Conservation (phyloP, 163 green algal genomes). For the Picocystis sp. region DNA sequence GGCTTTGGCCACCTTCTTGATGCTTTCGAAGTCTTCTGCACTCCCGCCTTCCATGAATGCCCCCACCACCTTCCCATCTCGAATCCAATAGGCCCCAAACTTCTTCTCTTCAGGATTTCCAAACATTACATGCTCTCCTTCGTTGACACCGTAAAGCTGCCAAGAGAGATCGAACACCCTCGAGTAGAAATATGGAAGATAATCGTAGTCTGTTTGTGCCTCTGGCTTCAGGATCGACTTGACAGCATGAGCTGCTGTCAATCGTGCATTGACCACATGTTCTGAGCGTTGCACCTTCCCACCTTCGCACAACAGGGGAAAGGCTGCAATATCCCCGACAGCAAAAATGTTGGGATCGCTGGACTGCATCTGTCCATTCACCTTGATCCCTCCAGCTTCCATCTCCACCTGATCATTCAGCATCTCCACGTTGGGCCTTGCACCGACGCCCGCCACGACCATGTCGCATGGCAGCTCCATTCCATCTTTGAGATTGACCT, state of each 20-base stretch:
- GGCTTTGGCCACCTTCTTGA: constrained; percentile 38
- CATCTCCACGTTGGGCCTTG: constrained; percentile 47
- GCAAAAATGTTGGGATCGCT: constrained; percentile 59
- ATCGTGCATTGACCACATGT: constrained; percentile 45
- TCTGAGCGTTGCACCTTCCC: constrained; percentile 34
- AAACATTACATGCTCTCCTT: constrained; percentile 25
- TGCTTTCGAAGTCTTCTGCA: constrained; percentile 44
- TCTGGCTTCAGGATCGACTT: constrained; percentile 13
- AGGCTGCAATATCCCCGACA: constrained; percentile 75
- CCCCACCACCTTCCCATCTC: constrained; percentile 41
- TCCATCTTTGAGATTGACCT: constrained; percentile 34
- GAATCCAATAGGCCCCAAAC: constrained; percentile 66
- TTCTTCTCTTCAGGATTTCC: constrained; percentile 34
- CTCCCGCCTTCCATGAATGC: constrained; percentile 61
- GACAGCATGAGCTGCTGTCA: constrained; percentile 29
- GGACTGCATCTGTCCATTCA: constrained; percentile 26
- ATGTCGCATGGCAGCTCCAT: constrained; percentile 31
- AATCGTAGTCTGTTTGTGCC: constrained; percentile 41
- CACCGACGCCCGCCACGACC: constrained; percentile 70
- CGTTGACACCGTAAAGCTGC: constrained; percentile 48
- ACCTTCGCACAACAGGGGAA: constrained; percentile 41
- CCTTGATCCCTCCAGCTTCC: constrained; percentile 43
- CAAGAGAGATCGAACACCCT: constrained; percentile 66
- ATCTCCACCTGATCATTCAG: constrained; percentile 51
- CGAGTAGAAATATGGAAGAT: constrained; percentile 87